These are phyloP conservation scores for Quercus parvula DNA, from an alignment of 306 rosid species.

Conservation along the genomic window DNA sequence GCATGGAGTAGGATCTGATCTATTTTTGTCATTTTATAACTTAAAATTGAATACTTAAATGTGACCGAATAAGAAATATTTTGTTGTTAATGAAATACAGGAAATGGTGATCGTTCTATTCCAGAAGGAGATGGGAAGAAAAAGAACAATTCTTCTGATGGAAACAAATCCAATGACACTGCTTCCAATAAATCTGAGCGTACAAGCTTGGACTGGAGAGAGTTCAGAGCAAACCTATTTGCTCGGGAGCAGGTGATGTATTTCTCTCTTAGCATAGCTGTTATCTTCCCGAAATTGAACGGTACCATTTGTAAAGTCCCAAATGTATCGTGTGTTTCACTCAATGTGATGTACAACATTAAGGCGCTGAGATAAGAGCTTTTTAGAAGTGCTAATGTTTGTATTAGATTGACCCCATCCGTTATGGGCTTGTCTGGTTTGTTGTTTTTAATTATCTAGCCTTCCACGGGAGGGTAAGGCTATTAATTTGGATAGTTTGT, in stretches of 20 bases:
- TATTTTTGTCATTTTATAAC: not conserved
- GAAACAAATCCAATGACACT: conserved; percentile 36
- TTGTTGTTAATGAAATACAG: conserved; percentile 40
- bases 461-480: not conserved
- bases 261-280: conserved; percentile 18
- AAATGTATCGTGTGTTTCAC: not conserved
- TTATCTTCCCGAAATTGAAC: not conserved
- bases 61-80: not conserved
- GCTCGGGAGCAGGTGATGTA: conserved; percentile 71
- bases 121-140: conserved; percentile 73
- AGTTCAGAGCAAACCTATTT: conserved; percentile 85
- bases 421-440: not conserved
- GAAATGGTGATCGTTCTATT: conserved; percentile 63
- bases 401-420: not conserved
- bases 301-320: not conserved
- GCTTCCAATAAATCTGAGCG: conserved; percentile 49
- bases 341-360: not conserved
- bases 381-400: not conserved
- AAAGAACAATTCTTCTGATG: conserved; percentile 55
- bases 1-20: not conserved
- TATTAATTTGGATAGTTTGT: not conserved
- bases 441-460: not conserved
- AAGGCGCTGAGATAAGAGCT: not conserved
- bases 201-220: conserved; percentile 76
- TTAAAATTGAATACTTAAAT: not conserved